phyloP scores from a whole-genome alignment of 257 asterid genomes.

The Lantana camara region DNA sequence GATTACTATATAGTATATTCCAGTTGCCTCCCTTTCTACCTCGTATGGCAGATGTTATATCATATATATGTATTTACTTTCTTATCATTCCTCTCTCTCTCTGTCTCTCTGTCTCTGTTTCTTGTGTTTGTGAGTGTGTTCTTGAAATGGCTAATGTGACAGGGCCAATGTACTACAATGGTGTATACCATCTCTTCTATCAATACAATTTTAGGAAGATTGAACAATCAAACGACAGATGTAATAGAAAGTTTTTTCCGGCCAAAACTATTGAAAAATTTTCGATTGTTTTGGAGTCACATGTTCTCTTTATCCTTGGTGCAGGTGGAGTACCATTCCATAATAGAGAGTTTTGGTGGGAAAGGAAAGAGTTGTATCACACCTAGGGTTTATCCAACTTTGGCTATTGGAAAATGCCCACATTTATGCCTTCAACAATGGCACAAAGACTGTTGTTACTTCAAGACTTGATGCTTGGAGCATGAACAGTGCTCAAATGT shows the following conservation, averaged over 20 bases:
- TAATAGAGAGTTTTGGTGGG: slow-evolving; percentile 49
- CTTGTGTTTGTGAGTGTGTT: too few relatives aligned
- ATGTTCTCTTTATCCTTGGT: background rate
- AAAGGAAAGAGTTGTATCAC: slow-evolving; percentile 44
- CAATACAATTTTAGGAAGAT: slow-evolving; percentile 61
- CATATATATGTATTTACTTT: too few relatives aligned
- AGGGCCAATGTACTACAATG: slow-evolving; percentile 69
- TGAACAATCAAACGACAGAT: too few relatives aligned
- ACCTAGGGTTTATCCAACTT: slow-evolving; percentile 39
- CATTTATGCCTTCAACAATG: slow-evolving; percentile 40
- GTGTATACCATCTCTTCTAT: slow-evolving; percentile 73
- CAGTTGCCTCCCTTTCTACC: too few relatives aligned
- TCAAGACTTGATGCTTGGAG: slow-evolving; percentile 42
- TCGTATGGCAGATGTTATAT: too few relatives aligned
- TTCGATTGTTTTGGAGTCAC: too few relatives aligned
- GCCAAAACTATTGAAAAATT: too few relatives aligned
- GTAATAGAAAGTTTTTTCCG: background rate
- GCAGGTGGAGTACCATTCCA: slow-evolving; percentile 48
- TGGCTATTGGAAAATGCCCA: slow-evolving; percentile 36
- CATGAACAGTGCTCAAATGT: slow-evolving; percentile 42
- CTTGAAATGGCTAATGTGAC: background rate
- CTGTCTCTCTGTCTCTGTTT: background rate
- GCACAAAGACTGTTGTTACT: slow-evolving; percentile 25
- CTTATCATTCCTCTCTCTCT: too few relatives aligned
- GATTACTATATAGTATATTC: too few relatives aligned